A percentile compares a stretch with the other conserved stretches of the same genome.
These are phyloP conservation scores for Circinella minor DNA, from an alignment of 371 early-diverging fungal species.

Conservation along the genomic window DNA sequence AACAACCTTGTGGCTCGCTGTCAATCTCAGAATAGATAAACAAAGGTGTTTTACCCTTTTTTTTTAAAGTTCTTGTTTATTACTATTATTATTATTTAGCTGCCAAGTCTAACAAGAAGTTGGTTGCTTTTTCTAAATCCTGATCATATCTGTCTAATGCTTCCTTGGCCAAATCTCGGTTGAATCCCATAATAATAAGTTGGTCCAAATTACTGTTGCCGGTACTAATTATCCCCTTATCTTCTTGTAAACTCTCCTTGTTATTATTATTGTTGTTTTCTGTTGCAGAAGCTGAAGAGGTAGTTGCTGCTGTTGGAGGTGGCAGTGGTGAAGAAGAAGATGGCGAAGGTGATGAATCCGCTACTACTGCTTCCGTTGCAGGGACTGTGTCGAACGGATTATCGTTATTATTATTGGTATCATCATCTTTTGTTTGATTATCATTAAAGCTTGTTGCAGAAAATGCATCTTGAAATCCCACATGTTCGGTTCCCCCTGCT, in stretches of 20 bases:
- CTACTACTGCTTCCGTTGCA: too few relatives aligned
- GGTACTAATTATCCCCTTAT: constrained; percentile 21
- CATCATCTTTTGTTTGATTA: background rate
- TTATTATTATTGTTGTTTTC: constrained; percentile 2
- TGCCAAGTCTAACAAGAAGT: constrained; percentile 67
- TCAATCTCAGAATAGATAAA: constrained; percentile 18
- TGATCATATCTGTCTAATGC: constrained; percentile 72
- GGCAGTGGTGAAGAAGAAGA: too few relatives aligned
- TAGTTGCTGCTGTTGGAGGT: constrained; percentile 5
- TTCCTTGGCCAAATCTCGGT: constrained; percentile 61
- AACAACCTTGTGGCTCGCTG: constrained; percentile 21
- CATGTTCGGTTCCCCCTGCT: constrained; percentile 5
- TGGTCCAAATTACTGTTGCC: constrained; percentile 40
- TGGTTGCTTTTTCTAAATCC: constrained; percentile 72
- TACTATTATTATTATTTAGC: constrained; percentile 17
- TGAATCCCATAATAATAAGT: constrained; percentile 70
- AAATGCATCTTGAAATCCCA: constrained; percentile 24
- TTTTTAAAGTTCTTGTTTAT: constrained; percentile 8
- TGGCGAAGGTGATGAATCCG: too few relatives aligned
- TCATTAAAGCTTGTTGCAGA: constrained; percentile 10
- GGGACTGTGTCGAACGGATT: background rate
- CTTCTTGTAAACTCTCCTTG: background rate
- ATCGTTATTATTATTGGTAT: background rate
- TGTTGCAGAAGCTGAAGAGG: constrained; percentile 1
- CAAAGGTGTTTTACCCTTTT: constrained; percentile 1